Evolutionary conservation across 306 rosid genomes (phyloP), one percentile per base, ranked within the genome.

Genomic region (Alnus rubra): DNA sequence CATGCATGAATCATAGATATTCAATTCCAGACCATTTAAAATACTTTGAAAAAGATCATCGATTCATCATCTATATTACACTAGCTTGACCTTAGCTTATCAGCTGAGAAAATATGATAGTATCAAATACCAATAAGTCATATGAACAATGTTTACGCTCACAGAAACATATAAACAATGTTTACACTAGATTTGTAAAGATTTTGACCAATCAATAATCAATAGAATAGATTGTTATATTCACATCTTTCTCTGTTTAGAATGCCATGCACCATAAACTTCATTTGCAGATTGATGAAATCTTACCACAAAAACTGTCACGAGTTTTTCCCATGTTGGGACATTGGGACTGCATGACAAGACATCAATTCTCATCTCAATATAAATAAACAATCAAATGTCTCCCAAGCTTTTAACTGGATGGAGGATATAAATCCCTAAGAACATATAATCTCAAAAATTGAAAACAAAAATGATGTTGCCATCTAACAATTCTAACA

Each of bases 1-100:
- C 14, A 58, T 81, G 75, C 77, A 67, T 9, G 51, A 75, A 76
- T 74, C 76, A 49, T 52, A 37, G 8, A n/a, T 18, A 39, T 67
- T 42, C 72, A 39, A 39, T 19, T 37, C 15, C 50, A 67, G 28
- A 67, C 10, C 44, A 39, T 67, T 42, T 18, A 67, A 48, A 67
- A 13, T 31, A 42, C 50, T 37, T 3, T 9, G n/a, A 78, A 49
- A 33, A 4, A 10, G 9, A 9, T 64, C 35, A 18, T 42, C 5
- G 45, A 42, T 4, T 42, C 45, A 42, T 31, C 48, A 31, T 53
- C 72, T 16, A n/a, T 16, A n/a, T 42, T 10, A 67, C 28, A 51
- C 14, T 50, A 53, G 63, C 9, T 23, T 19, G 35, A 62, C n/a
- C 69, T 39, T 42, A 6, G 56, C 35, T 58, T 42, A 7, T 33